Conservation (phyloP, 139 green algal genomes). For the Edaphochlamys debaryana region DNA sequence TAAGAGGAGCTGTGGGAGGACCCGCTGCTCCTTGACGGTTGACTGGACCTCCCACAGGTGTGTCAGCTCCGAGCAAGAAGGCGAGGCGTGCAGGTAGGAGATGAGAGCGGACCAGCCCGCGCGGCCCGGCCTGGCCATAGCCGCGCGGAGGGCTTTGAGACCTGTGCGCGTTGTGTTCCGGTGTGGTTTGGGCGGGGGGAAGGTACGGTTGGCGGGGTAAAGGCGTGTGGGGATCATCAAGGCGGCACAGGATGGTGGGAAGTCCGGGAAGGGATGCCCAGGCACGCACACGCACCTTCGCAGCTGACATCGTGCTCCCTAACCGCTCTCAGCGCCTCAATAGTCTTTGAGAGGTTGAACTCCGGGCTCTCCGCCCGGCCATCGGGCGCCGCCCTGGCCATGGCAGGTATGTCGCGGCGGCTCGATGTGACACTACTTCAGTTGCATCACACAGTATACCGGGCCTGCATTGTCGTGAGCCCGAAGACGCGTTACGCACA, state of each 20-base stretch:
- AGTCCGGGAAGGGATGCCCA: no score
- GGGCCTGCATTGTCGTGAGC: no score
- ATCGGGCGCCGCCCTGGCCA: no score
- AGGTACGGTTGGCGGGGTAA: neutral
- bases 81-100: constrained; percentile 27
- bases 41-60: constrained; percentile 49
- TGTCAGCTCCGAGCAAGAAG: constrained; percentile 20
- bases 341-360: neutral
- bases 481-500: no score
- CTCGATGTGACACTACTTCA: no score
- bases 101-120: constrained; percentile 5
- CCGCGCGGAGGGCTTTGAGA: constrained; percentile 14
- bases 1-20: constrained; percentile 38
- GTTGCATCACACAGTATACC: no score
- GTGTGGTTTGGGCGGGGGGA: neutral
- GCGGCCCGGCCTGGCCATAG: neutral
- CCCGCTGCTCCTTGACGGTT: constrained; percentile 17
- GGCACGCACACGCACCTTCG: neutral
- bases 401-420: no score
- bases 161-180: no score
- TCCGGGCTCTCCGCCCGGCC: no score
- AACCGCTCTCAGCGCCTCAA: neutral
- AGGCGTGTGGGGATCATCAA: no score
- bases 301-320: neutral
- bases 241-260: no score